Evolutionary conservation across 306 rosid genomes (phyloP).

Genomic region (Vigna hirtella): DNA sequence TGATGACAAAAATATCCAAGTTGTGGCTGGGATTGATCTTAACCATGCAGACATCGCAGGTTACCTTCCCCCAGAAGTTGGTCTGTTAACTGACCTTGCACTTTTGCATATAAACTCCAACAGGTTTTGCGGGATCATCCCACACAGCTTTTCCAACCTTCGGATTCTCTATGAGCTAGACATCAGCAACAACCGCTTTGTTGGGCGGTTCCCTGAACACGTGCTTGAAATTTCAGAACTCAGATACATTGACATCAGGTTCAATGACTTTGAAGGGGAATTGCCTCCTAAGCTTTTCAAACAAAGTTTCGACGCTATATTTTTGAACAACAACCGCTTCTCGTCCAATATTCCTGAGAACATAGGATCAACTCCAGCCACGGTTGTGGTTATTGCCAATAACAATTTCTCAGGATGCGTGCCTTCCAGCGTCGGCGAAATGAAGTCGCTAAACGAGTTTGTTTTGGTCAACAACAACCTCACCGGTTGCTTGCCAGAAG

Average conservation of each 20-base stretch:
- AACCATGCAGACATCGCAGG: slow-evolving; percentile 89
- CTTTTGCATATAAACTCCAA: slow-evolving; percentile 74
- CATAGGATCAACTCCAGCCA: slow-evolving; percentile 60
- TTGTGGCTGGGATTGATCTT: slow-evolving; percentile 84
- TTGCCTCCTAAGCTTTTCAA: slow-evolving; percentile 61
- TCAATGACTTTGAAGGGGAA: slow-evolving; percentile 75
- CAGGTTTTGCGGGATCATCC: slow-evolving; percentile 79
- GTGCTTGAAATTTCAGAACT: slow-evolving; percentile 53
- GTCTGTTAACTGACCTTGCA: slow-evolving; percentile 66
- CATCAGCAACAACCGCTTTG: slow-evolving; percentile 82
- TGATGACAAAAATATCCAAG: slow-evolving; percentile 52
- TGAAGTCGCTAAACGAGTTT: slow-evolving; percentile 69
- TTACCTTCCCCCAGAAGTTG: slow-evolving; percentile 68
- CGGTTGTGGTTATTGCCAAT: slow-evolving; percentile 65
- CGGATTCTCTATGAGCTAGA: slow-evolving; percentile 65
- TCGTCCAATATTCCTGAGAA: slow-evolving; percentile 63
- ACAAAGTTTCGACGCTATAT: slow-evolving; percentile 58
- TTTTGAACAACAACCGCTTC: slow-evolving; percentile 72
- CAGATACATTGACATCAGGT: slow-evolving; percentile 67
- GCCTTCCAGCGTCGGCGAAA: slow-evolving; percentile 66
- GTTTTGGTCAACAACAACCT: slow-evolving; percentile 55
- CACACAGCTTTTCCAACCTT: slow-evolving; percentile 58
- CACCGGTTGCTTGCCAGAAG: slow-evolving; percentile 68
- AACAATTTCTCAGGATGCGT: slow-evolving; percentile 67
- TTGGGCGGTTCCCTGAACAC: slow-evolving; percentile 64